These are phyloP conservation scores for Fusarium liriodendri DNA, from an alignment of 2,329 filamentous ascomycete species.

Conservation along the genomic window DNA sequence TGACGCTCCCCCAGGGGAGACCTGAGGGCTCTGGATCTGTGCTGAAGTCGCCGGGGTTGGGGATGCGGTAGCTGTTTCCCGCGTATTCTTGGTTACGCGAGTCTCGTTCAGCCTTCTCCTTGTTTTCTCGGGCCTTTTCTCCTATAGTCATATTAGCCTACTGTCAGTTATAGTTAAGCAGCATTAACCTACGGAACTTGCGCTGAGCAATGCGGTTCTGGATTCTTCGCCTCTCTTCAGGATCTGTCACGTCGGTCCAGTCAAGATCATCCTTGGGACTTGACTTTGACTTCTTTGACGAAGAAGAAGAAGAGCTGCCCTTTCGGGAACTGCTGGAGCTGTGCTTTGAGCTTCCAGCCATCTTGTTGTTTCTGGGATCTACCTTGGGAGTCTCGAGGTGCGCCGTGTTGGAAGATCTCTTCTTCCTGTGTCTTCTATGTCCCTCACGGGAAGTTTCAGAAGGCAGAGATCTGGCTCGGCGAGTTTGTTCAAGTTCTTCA, in stretches of 20 bases:
- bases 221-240: constrained; percentile 77
- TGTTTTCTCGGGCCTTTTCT: constrained; percentile 75
- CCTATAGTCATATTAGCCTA: constrained; percentile 56
- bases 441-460: constrained; percentile 4
- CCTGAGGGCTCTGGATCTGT: constrained; percentile 67
- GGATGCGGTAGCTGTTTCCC: constrained; percentile 71
- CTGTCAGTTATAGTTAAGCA: too few relatives aligned
- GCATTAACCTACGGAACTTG: constrained; percentile 72
- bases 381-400: constrained; percentile 9
- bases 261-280: constrained; percentile 63
- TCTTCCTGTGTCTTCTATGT: constrained; percentile 24
- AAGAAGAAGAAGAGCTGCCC: constrained; percentile 41
- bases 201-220: constrained; percentile 82
- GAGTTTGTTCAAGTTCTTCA: constrained; percentile 27
- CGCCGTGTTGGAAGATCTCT: constrained; percentile 20
- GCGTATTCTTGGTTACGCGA: constrained; percentile 72
- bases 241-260: constrained; percentile 77
- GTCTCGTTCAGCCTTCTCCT: constrained; percentile 73
- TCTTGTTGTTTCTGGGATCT: constrained; percentile 20
- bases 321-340: constrained; percentile 43
- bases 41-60: constrained; percentile 66
- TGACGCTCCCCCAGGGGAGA: constrained; percentile 78
- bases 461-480: constrained; percentile 29
- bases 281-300: constrained; percentile 55
- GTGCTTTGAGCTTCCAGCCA: constrained; percentile 41